Evolutionary conservation across 169 alveolate species (phyloP).

Genomic region (Plasmodium knowlesi): DNA sequence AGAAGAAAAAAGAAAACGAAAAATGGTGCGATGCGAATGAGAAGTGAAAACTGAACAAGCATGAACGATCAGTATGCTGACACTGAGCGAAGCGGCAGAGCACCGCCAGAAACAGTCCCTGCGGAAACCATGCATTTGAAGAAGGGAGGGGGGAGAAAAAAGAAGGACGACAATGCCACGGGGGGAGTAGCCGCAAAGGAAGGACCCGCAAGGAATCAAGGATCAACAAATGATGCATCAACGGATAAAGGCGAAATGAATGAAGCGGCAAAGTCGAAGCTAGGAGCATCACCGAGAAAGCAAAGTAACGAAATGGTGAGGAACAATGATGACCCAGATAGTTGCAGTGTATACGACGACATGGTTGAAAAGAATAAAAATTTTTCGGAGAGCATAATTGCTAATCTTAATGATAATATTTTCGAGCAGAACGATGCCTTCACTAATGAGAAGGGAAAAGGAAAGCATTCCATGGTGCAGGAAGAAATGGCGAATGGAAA

Average conservation of each 20-base stretch:
- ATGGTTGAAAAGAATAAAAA: slow-evolving; percentile 2
- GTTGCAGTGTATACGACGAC: slow-evolving; percentile 13
- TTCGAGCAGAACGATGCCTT: slow-evolving; percentile 1
- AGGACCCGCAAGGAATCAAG: no score
- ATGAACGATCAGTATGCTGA: neutral
- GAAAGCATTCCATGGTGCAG: neutral
- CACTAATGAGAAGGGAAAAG: neutral
- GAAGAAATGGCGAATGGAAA: neutral
- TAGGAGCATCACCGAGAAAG: neutral
- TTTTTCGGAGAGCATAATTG: slow-evolving; percentile 9
- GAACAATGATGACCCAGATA: neutral
- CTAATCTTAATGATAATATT: slow-evolving; percentile 11
- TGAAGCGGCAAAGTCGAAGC: neutral
- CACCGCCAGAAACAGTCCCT: neutral
- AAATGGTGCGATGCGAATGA: neutral
- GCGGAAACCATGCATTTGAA: neutral
- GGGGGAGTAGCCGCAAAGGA: neutral
- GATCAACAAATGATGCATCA: neutral
- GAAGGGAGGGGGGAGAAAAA: neutral
- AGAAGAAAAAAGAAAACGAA: neutral
- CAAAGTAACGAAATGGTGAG: neutral
- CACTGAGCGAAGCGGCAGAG: neutral
- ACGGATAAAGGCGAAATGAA: neutral
- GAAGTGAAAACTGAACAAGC: neutral
- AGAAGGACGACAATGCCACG: neutral